Percentiles rank a stretch among this genome's conserved stretches.
Conservation (phyloP, 2,329 filamentous ascomycete genomes). For the Rhynchosporium graminicola region DNA sequence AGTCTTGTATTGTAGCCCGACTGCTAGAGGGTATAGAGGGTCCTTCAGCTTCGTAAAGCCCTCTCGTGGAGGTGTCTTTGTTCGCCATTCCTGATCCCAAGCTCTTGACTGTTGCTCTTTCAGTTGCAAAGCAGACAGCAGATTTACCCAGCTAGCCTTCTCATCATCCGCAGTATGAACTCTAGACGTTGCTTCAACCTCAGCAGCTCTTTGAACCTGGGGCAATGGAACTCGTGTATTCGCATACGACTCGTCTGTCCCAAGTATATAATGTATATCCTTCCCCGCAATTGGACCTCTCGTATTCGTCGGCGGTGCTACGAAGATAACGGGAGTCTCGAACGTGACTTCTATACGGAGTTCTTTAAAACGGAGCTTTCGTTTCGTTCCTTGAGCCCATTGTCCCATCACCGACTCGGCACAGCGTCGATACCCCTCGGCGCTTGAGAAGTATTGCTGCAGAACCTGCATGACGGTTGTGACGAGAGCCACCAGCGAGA, state of each 20-base stretch:
- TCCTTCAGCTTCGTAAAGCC: constrained; percentile 2
- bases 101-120: constrained; percentile 51
- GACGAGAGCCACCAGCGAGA: constrained; percentile 42
- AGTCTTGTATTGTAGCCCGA: constrained; percentile 39
- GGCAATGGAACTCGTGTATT: constrained; percentile 29
- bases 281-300: constrained; percentile 34
- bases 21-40: constrained; percentile 33
- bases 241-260: constrained; percentile 31
- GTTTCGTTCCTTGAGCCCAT: constrained; percentile 39
- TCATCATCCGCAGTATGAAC: constrained; percentile 59
- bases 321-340: constrained; percentile 42
- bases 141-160: constrained; percentile 54
- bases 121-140: constrained; percentile 52
- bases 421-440: constrained; percentile 44
- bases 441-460: constrained; percentile 44
- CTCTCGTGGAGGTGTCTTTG: constrained; percentile 18
- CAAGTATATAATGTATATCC: constrained; percentile 35
- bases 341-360: constrained; percentile 44
- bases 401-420: constrained; percentile 39
- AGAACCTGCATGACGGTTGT: constrained; percentile 40
- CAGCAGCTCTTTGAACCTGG: constrained; percentile 21
- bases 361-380: constrained; percentile 38
- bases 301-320: constrained; percentile 35
- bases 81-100: constrained; percentile 42
- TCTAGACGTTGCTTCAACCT: constrained; percentile 23